These are phyloP conservation scores for Penicillium goetzii DNA, from an alignment of 495 filamentous ascomycete species.

Conservation along the genomic window DNA sequence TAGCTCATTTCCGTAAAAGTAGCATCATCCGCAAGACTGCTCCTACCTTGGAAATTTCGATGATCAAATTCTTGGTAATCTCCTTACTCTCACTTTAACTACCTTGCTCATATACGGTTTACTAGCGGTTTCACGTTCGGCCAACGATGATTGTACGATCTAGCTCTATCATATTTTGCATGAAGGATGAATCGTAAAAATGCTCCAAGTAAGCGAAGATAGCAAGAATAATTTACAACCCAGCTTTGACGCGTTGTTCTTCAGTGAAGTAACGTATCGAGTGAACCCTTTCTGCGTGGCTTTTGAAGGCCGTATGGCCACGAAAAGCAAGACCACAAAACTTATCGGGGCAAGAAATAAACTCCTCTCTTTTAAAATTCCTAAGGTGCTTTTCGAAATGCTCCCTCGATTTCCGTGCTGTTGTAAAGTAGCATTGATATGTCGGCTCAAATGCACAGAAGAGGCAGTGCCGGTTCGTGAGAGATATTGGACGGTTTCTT, in stretches of 20 bases:
- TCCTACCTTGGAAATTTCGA: too few relatives aligned
- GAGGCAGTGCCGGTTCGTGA: constrained; percentile 12
- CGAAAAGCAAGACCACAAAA: constrained; percentile 11
- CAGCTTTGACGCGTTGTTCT: constrained; percentile 9
- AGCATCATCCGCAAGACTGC: too few relatives aligned
- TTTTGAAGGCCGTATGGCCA: constrained; percentile 9
- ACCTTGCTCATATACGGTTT: too few relatives aligned
- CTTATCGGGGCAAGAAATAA: constrained; percentile 9
- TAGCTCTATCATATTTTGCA: too few relatives aligned
- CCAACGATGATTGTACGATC: too few relatives aligned
- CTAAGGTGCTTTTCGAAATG: constrained; percentile 12
- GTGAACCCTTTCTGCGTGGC: constrained; percentile 11
- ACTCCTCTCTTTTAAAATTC: constrained; percentile 4
- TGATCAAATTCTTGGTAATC: too few relatives aligned
- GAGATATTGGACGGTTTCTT: constrained; percentile 8
- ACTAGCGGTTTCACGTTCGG: too few relatives aligned
- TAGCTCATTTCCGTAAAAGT: too few relatives aligned
- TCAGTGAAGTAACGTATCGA: constrained; percentile 12
- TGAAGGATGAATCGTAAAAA: too few relatives aligned
- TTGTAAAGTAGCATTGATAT: constrained; percentile 7
- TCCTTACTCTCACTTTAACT: too few relatives aligned
- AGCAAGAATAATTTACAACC: background rate
- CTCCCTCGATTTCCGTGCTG: constrained; percentile 7
- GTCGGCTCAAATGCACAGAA: constrained; percentile 12
- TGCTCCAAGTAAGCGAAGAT: too few relatives aligned